Evolutionary conservation across 441 rosid genomes (phyloP).

Genomic region (Erodium texanum): DNA sequence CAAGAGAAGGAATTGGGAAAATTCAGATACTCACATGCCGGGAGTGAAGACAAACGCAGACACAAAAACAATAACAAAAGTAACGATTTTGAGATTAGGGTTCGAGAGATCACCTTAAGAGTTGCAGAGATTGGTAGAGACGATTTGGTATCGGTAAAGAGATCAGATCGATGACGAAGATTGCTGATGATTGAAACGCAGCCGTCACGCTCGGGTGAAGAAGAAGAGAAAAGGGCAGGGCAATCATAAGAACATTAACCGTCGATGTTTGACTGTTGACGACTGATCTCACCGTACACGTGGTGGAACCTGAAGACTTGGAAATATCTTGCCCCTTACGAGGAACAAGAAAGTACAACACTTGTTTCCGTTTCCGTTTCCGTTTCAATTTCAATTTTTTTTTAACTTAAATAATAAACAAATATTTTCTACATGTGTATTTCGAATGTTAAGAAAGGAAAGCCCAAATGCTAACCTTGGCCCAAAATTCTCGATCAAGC

Average conservation of each 20-base stretch:
- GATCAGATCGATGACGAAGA: background rate
- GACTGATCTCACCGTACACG: background rate
- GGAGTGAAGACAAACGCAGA: background rate
- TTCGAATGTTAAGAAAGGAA: no score
- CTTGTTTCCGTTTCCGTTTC: no score
- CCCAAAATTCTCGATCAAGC: no score
- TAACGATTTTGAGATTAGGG: background rate
- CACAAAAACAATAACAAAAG: background rate
- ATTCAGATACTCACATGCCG: no score
- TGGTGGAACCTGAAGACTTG: background rate
- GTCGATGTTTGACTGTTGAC: background rate
- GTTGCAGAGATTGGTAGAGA: background rate
- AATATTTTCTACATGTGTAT: no score
- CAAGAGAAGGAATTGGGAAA: no score
- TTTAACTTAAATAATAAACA: no score
- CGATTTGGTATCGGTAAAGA: background rate
- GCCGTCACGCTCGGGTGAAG: background rate
- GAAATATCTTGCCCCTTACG: background rate
- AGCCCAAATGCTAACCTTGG: no score
- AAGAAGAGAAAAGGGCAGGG: background rate
- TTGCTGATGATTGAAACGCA: background rate
- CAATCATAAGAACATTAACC: background rate
- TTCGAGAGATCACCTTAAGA: background rate
- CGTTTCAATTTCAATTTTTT: no score
- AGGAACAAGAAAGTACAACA: no score